Evolutionary conservation across 2,329 filamentous ascomycete genomes (phyloP), one percentile per base, ranked within the genome.

Genomic region (Epichloe aotearoae): DNA sequence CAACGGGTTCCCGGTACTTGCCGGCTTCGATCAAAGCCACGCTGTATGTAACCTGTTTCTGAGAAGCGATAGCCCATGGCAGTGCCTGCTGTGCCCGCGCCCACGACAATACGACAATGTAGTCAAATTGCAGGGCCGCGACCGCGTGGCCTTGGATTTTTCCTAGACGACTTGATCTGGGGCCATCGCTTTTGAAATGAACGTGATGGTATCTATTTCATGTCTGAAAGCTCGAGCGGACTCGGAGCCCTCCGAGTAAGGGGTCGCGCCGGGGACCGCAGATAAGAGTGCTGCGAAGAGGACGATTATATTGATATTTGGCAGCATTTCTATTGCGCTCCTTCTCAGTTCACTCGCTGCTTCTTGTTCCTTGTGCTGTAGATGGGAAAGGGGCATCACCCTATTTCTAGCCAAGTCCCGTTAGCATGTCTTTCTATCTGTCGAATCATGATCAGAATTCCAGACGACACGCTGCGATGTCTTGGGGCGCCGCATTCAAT

Each of bases 61-160:
- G 19, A 17, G 1, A 47, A 26, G 36, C 46, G 46, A 20, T 39
- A 30, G 34, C 46, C 11, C 37, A 47, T 47, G 46, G 26, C 46
- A n/a, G n/a, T 74, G 49, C 81, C 81, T 47, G 74, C 79, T 5
- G 80, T 76, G 54, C 81, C 81, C n/a, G 68, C 75, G 4, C 81
- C 81, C 33, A 82, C 73, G 34, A 84, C 70, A 49, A 84, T 78
- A 82, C 73, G 34, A 84, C 70, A 49, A 84, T 78, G 64, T 83
- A 84, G 61, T 84, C 80, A 57, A 47, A 40, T 30, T 30, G 2
- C 37, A 39, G 34, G n/a, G 19, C 4, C 20, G 36, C 20, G 15
- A n/a, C 14, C 3, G 17, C 3, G n/a, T 30, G 14, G 7, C 46
- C 36, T 19, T 36, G 46, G 6, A 26, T 0, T 17, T 19, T 30